Evolutionary conservation across 352 stramenopile species (phyloP).

Genomic region (Pythium dissotocum): DNA sequence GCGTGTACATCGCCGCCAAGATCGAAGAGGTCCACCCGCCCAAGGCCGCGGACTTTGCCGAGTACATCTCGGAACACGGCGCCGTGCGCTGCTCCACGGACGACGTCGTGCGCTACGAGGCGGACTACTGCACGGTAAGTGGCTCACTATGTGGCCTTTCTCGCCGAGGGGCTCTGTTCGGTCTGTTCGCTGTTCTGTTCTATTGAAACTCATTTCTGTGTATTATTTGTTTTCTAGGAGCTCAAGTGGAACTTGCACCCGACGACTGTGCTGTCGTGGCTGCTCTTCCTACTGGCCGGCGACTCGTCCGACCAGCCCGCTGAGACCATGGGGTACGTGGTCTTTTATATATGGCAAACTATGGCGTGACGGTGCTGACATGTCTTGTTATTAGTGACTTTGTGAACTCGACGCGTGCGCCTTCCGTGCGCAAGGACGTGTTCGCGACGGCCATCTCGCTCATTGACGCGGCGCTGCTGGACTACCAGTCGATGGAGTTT

Average conservation of each 20-base stretch:
- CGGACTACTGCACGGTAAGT: constrained; percentile 63
- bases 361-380: constrained; percentile 10
- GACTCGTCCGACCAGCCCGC: constrained; percentile 65
- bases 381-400: constrained; percentile 46
- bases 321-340: constrained; percentile 60
- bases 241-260: constrained; percentile 84
- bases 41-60: constrained; percentile 67
- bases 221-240: constrained; percentile 40
- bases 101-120: constrained; percentile 62
- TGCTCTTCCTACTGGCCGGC: constrained; percentile 74
- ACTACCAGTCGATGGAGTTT: constrained; percentile 78
- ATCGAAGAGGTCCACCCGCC: constrained; percentile 83
- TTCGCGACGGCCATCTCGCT: constrained; percentile 68
- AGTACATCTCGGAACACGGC: constrained; percentile 56
- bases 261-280: constrained; percentile 70
- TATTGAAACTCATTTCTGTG: constrained; percentile 4
- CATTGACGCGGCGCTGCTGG: constrained; percentile 73
- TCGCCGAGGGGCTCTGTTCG: not conserved
- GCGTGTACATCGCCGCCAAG: constrained; percentile 85
- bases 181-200: constrained; percentile 7
- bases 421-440: constrained; percentile 71
- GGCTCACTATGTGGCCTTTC: constrained; percentile 4
- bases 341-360: not conserved
- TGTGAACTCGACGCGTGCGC: constrained; percentile 55
- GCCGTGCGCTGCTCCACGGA: constrained; percentile 42